Evolutionary conservation across 2,329 filamentous ascomycete genomes (phyloP).

Genomic region (Fusarium sp.): DNA sequence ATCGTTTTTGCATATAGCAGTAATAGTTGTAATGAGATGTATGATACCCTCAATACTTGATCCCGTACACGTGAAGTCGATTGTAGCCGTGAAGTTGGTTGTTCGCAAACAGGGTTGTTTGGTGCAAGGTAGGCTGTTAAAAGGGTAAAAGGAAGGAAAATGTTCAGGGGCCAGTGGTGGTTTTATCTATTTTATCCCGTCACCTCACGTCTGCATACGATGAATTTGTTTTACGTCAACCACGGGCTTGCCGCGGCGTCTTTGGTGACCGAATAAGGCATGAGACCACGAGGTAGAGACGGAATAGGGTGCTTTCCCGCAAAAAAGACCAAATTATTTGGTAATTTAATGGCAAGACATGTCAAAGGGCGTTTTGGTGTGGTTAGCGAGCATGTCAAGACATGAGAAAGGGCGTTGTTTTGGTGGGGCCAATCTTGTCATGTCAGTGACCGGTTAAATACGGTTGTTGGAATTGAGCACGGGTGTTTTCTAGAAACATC

Average conservation of each 20-base stretch:
- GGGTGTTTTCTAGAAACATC: no score
- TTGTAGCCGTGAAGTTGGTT: background rate
- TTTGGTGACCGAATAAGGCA: background rate
- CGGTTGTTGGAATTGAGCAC: background rate
- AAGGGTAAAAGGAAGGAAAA: background rate
- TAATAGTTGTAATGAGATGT: constrained; percentile 44
- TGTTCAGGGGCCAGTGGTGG: constrained; percentile 4
- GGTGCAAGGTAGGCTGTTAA: background rate
- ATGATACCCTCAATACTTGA: constrained; percentile 45
- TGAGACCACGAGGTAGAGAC: constrained; percentile 6
- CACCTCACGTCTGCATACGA: constrained; percentile 8
- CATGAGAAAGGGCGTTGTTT: constrained; percentile 31
- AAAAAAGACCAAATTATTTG: constrained; percentile 36
- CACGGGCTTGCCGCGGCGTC: constrained; percentile 2
- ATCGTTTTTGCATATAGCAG: constrained; percentile 33
- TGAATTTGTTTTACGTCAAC: constrained; percentile 38
- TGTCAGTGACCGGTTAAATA: constrained; percentile 6
- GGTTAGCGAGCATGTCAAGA: constrained; percentile 32
- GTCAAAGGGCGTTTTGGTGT: constrained; percentile 31
- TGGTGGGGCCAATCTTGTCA: constrained; percentile 35
- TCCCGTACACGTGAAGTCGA: constrained; percentile 8
- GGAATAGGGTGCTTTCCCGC: constrained; percentile 3
- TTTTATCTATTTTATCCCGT: constrained; percentile 12
- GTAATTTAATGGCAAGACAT: constrained; percentile 35
- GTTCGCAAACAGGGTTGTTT: background rate